Evolutionary conservation across 164 flowering plant genomes (phyloP), one percentile per base, ranked within the genome.

Genomic region (Pachysandra terminalis): DNA sequence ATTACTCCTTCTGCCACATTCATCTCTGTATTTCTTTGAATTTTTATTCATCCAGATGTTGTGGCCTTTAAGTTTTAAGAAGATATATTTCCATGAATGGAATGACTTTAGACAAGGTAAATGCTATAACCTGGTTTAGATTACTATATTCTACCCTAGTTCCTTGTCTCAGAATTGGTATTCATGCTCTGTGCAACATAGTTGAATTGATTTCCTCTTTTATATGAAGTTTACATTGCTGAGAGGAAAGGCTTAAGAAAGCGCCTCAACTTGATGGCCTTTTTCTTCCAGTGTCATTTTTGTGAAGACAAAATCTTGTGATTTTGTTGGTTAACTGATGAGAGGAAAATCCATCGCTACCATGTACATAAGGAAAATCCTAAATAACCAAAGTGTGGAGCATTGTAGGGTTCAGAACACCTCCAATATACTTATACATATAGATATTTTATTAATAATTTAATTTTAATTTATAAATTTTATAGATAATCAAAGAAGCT

Each of bases 31-130:
- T 3, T 32, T 27, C 12, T 10, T 35, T 54, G 26, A 5, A 26
- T 65, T 52, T 28, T 22, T 55, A 13, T 62, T 3, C 21, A 23
- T 3, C 14, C 23, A 45, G 16, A 48, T 23, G 27, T 5, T 19
- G 41, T 51, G n/a, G 27, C 27, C 40, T 62, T 51, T 48, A 62
- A n/a, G 3, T 3, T 62, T 51, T 48, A 62, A n/a, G 3, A 7
- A 32, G 37, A 32, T 3, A 32, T 21, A 61, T 32, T 35, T 7
- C 64, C 49, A 25, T 51, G 40, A n/a, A 9, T 56, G 24, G 40
- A n/a, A 13, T 56, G 51, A 53, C 16, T 53, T 49, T 64, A 52
- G 45, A 37, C 48, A 64, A 52, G 48, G 52, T 24, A 52, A 64
- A 52, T 52, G 6, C 27, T 9, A 64, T 64, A 27, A 8, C 48